phyloP scores from a whole-genome alignment of 306 rosid genomes.

The Vicia faba region DNA sequence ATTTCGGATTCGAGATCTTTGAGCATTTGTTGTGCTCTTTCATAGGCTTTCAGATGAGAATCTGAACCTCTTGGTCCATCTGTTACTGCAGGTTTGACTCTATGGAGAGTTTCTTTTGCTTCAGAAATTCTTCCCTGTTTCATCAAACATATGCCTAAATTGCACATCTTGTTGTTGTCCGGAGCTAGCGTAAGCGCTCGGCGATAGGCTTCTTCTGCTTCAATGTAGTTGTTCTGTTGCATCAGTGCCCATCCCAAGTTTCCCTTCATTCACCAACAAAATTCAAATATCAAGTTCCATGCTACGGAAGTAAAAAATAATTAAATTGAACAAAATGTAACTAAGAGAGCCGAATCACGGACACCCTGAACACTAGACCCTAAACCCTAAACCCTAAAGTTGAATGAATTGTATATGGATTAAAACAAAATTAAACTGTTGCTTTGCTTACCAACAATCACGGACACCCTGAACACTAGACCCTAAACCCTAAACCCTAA shows the following conservation, averaged over 20 bases:
- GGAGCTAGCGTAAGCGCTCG: slow-evolving; percentile 81
- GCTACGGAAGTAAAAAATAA: no score
- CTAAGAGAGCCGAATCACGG: no score
- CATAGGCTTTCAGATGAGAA: slow-evolving; percentile 97
- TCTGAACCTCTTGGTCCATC: slow-evolving; percentile 99
- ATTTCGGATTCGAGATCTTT: slow-evolving; percentile 82
- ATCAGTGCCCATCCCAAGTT: slow-evolving; percentile 97
- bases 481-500: no score
- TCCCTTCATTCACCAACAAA: slow-evolving; percentile 53
- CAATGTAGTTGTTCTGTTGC: slow-evolving; percentile 91
- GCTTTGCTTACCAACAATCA: slow-evolving; percentile 67
- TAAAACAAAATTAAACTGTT: no score
- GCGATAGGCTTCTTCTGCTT: slow-evolving; percentile 94
- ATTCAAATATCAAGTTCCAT: slow-evolving; percentile 16
- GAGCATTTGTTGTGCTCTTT: slow-evolving; percentile 99
- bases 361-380: no score
- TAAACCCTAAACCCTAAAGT: no score
- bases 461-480: no score
- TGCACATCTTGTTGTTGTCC: slow-evolving; percentile 97
- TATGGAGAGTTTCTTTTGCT: slow-evolving; percentile 77
- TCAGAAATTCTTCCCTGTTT: slow-evolving; percentile 91
- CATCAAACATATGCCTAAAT: slow-evolving; percentile 94
- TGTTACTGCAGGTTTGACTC: slow-evolving; percentile 77
- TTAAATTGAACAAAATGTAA: background rate
- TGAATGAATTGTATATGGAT: no score